These are phyloP conservation scores for Letharia lupina DNA, from an alignment of 495 filamentous ascomycete species.

Conservation along the genomic window DNA sequence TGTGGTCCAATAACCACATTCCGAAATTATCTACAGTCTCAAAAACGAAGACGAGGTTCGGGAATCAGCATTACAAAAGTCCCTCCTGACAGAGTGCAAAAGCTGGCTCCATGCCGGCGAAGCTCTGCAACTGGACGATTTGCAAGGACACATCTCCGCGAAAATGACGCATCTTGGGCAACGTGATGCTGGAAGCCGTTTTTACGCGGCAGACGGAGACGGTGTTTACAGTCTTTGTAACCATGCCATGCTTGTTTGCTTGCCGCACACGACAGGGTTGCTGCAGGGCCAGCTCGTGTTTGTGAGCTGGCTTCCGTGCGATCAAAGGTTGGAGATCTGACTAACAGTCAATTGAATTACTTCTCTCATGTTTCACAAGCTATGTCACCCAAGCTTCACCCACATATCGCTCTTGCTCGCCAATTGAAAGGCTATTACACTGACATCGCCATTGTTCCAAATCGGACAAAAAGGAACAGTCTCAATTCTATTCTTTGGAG, in stretches of 20 bases:
- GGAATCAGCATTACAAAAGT: not conserved
- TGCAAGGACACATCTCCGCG: not conserved
- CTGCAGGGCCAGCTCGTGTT: not conserved
- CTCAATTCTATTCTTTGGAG: not conserved
- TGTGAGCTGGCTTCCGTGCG: slow-evolving; percentile 15
- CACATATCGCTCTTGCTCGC: not conserved
- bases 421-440: slow-evolving; percentile 1
- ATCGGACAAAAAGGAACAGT: slow-evolving; percentile 3
- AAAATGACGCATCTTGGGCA: not conserved
- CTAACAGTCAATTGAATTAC: slow-evolving; percentile 5
- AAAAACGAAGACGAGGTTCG: slow-evolving; percentile 1
- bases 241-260: slow-evolving; percentile 10
- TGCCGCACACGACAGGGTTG: not conserved
- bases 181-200: slow-evolving; percentile 8
- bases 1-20: slow-evolving; percentile 8
- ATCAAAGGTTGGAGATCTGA: slow-evolving; percentile 10
- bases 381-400: slow-evolving; percentile 5
- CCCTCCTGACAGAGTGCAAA: not conserved
- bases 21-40: not conserved
- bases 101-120: not conserved
- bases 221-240: not conserved
- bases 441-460: slow-evolving; percentile 8
- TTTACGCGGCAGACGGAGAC: not conserved
- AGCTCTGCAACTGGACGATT: slow-evolving; percentile 9
- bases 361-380: slow-evolving; percentile 2